Conservation (phyloP, 2,329 filamentous ascomycete genomes). For the Parafenestella ontariensis region DNA sequence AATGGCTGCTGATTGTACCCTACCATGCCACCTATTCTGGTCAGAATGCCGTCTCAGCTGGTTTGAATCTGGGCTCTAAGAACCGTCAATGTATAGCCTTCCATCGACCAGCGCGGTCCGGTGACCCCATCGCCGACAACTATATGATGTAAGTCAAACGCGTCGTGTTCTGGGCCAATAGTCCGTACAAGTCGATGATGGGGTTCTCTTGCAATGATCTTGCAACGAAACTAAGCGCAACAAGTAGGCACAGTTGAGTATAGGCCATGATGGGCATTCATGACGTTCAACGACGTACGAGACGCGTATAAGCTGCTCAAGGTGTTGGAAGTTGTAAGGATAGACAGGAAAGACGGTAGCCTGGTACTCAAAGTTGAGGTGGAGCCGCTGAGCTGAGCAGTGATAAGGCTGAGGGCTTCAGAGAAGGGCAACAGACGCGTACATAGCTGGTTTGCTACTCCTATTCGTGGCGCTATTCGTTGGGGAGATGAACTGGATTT, state of each 20-base stretch:
- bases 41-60: constrained; percentile 48
- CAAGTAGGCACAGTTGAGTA: constrained; percentile 33
- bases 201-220: constrained; percentile 54
- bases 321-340: constrained; percentile 14
- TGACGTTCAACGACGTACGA: constrained; percentile 22
- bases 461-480: constrained; percentile 29
- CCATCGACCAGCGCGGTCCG: constrained; percentile 67
- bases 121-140: constrained; percentile 59
- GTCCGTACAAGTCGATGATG: constrained; percentile 56
- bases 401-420: constrained; percentile 38
- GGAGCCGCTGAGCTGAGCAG: constrained; percentile 21
- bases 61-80: background rate
- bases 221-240: constrained; percentile 35
- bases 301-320: constrained; percentile 25
- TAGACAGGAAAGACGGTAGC: constrained; percentile 15
- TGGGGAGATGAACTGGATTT: constrained; percentile 14
- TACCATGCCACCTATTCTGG: constrained; percentile 12
- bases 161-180: background rate
- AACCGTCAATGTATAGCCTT: constrained; percentile 67
- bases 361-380: constrained; percentile 15
- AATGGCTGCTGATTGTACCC: constrained; percentile 44
- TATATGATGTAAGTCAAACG: constrained; percentile 1
- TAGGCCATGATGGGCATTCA: constrained; percentile 43
- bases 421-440: constrained; percentile 22
- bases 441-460: constrained; percentile 22